phyloP scores from a whole-genome alignment of 2,329 filamentous ascomycete species.

The Colletotrichum endophyticum region DNA sequence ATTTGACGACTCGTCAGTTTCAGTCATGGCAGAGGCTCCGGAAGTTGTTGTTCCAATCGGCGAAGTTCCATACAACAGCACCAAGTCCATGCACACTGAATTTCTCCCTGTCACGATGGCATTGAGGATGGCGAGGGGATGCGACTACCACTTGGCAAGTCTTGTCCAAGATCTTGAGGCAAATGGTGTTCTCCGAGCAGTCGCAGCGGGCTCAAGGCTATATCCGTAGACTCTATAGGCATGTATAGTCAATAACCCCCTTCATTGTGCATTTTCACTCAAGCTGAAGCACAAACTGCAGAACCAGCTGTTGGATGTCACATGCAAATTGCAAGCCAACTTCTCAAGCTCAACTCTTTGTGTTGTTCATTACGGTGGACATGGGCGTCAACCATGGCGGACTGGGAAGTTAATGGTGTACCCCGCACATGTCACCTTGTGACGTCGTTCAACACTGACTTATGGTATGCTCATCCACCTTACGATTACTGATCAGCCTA shows the following conservation, averaged over 20 bases:
- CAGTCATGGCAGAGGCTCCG: not conserved
- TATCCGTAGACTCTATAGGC: not conserved
- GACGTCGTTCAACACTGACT: not conserved
- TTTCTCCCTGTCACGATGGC: not conserved
- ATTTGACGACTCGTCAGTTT: not conserved
- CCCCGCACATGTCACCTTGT: not conserved
- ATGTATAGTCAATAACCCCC: not conserved
- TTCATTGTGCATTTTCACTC: no score
- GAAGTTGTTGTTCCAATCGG: not conserved
- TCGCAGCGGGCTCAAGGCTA: not conserved
- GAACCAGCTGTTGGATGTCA: not conserved
- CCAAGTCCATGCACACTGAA: not conserved
- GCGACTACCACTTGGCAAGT: not conserved
- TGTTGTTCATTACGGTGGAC: not conserved
- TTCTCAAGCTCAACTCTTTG: fast-evolving
- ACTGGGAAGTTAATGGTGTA: not conserved
- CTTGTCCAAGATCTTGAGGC: not conserved
- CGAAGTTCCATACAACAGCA: not conserved
- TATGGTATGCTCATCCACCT: not conserved
- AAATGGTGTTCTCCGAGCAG: not conserved
- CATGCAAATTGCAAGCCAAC: not conserved
- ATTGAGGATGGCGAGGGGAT: not conserved
- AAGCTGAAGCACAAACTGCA: no score
- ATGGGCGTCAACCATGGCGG: not conserved
- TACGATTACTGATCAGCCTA: not conserved